Conservation (phyloP, 2,329 filamentous ascomycete species). For the Diaporthe citri region DNA sequence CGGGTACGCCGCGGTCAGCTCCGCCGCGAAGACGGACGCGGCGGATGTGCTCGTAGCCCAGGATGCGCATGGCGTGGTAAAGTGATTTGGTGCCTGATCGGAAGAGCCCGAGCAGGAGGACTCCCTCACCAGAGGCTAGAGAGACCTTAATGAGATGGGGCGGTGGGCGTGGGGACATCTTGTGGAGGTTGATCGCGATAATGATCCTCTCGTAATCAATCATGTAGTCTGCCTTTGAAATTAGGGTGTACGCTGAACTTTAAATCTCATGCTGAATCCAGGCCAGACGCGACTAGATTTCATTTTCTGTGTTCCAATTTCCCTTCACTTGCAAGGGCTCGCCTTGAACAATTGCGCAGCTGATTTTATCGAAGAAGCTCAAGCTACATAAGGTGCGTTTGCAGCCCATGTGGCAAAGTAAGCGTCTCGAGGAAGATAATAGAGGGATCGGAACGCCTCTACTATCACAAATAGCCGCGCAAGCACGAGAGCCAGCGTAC, state of each 20-base stretch:
- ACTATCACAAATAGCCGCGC: not conserved
- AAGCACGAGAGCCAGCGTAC: not conserved
- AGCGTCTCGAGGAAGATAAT: not conserved
- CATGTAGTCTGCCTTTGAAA: not conserved
- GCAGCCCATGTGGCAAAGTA: not conserved
- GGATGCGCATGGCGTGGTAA: not conserved
- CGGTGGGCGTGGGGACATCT: not conserved
- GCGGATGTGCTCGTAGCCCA: conserved; percentile 17
- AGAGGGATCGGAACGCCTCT: not conserved
- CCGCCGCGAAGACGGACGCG: conserved; percentile 66
- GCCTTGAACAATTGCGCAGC: not conserved
- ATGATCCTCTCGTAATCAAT: not conserved
- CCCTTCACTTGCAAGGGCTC: not conserved
- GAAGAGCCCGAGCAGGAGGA: not conserved
- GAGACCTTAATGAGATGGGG: not conserved
- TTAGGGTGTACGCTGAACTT: not conserved
- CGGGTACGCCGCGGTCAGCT: conserved; percentile 78
- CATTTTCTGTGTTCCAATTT: not conserved
- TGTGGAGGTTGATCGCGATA: not conserved
- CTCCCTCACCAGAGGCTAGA: not conserved
- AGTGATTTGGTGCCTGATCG: not conserved
- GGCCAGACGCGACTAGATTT: rapidly evolving
- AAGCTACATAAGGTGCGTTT: not conserved
- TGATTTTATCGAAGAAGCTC: too few relatives aligned
- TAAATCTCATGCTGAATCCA: not conserved